phyloP scores from a whole-genome alignment of 169 alveolate genomes.

The Babesia caballi region DNA sequence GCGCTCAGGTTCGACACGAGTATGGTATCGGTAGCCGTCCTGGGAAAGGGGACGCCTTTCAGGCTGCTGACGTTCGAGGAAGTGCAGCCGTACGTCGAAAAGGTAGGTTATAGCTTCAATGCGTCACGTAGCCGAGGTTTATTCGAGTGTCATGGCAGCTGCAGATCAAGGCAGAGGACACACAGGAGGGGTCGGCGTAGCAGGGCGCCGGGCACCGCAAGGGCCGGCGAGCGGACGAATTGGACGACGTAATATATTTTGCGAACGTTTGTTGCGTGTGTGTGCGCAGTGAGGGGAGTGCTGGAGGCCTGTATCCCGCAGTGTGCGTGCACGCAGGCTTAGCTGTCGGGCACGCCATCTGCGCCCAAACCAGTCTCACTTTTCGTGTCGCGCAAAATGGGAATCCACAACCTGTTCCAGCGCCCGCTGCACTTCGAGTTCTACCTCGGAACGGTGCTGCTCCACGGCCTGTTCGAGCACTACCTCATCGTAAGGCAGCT shows the following conservation, averaged over 20 bases:
- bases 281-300: too few species aligned
- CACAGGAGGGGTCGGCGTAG: slow-evolving; percentile 16
- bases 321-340: not conserved
- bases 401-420: slow-evolving; percentile 28
- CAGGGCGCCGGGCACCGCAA: not conserved
- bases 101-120: slow-evolving; percentile 4
- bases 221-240: not conserved
- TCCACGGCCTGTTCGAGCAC: slow-evolving; percentile 56
- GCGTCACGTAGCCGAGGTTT: not conserved
- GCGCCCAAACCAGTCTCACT: too few species aligned
- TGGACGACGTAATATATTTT: not conserved
- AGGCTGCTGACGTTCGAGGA: slow-evolving; percentile 41
- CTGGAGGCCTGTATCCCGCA: not conserved
- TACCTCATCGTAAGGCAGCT: slow-evolving; percentile 59
- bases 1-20: slow-evolving; percentile 68
- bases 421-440: slow-evolving; percentile 52
- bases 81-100: slow-evolving; percentile 29
- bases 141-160: not conserved
- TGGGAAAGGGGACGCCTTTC: slow-evolving; percentile 77
- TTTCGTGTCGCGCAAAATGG: slow-evolving; percentile 16
- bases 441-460: slow-evolving; percentile 21
- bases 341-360: not conserved
- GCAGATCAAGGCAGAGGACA: slow-evolving; percentile 48
- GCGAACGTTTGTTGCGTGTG: too few species aligned
- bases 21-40: slow-evolving; percentile 85